Evolutionary conservation across 208 protist genomes (phyloP).

Genomic region (Novymonas esmeraldas): DNA sequence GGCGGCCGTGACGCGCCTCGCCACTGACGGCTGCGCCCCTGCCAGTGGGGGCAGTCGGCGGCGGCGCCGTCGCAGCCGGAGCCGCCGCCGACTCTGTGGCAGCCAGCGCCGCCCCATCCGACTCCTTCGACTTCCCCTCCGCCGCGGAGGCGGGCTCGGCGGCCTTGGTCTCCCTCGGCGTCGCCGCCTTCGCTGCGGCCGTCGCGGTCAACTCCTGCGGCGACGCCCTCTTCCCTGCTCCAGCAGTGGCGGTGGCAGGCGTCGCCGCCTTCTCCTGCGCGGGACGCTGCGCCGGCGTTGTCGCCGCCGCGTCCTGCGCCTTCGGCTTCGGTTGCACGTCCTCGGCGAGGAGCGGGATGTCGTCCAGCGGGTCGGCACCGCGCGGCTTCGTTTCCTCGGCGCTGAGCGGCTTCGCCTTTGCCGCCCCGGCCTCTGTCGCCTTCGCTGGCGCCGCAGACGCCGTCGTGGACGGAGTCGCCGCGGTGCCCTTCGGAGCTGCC

Average conservation of each 20-base stretch:
- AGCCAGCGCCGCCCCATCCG: too few species aligned
- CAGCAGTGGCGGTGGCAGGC: too few species aligned
- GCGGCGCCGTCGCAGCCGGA: too few species aligned
- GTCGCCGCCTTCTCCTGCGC: neutral
- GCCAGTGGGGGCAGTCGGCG: too few species aligned
- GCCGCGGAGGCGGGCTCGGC: neutral
- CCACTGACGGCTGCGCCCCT: neutral
- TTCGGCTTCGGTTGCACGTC: constrained; percentile 23
- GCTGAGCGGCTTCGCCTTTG: neutral
- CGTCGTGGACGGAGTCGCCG: too few species aligned
- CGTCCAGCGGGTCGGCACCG: constrained; percentile 14
- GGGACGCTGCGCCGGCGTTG: neutral
- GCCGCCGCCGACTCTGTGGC: too few species aligned
- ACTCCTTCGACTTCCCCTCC: too few species aligned
- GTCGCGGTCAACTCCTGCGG: neutral
- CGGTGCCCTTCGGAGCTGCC: too few species aligned
- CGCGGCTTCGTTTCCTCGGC: constrained; percentile 2
- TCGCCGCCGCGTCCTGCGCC: neutral
- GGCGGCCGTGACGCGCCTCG: constrained; percentile 8
- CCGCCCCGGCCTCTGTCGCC: constrained; percentile 2
- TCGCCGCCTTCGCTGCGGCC: neutral
- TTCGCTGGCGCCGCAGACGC: neutral
- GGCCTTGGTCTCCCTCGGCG: constrained; percentile 2
- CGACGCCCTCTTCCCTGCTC: too few species aligned
- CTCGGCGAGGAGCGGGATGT: constrained; percentile 30